These are phyloP conservation scores for Pseudopithomyces chartarum DNA, from an alignment of 2,329 filamentous ascomycete species.

Conservation along the genomic window DNA sequence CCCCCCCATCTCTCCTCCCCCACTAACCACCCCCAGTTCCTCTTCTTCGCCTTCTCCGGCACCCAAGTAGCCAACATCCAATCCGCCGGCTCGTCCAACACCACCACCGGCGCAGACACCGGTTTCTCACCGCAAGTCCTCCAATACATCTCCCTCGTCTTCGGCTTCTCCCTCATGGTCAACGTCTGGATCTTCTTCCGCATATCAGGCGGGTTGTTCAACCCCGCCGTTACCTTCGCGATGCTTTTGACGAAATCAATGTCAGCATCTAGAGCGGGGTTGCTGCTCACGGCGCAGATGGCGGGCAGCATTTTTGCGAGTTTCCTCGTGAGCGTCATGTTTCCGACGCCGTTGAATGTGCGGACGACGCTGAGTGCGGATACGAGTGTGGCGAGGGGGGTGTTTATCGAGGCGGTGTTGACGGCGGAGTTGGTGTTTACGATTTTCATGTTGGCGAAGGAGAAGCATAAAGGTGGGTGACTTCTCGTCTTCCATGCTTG, in stretches of 20 bases:
- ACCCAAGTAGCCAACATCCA: constrained; percentile 55
- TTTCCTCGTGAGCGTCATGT: constrained; percentile 51
- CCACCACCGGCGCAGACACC: constrained; percentile 51
- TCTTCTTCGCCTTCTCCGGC: constrained; percentile 52
- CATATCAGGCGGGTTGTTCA: constrained; percentile 40
- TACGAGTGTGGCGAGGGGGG: constrained; percentile 50
- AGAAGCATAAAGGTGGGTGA: constrained; percentile 63
- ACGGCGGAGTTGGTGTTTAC: constrained; percentile 39
- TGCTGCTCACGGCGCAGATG: constrained; percentile 53
- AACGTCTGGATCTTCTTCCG: constrained; percentile 49
- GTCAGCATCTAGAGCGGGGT: too few relatives aligned
- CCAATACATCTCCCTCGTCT: constrained; percentile 45
- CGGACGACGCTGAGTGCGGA: constrained; percentile 49
- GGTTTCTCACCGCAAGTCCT: constrained; percentile 52
- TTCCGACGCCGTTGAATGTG: constrained; percentile 53
- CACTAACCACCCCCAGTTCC: constrained; percentile 31
- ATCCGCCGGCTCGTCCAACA: constrained; percentile 43
- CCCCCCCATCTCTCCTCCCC: background rate
- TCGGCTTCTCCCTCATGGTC: constrained; percentile 45
- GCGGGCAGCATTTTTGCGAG: constrained; percentile 51
- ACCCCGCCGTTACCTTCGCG: constrained; percentile 40
- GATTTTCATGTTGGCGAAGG: constrained; percentile 64
- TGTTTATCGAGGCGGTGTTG: constrained; percentile 49
- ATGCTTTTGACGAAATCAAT: constrained; percentile 48
- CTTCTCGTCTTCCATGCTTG: background rate